Base-by-base conservation (phyloP, 345 rosid genomes). In the Pistacia atlantica region DNA sequence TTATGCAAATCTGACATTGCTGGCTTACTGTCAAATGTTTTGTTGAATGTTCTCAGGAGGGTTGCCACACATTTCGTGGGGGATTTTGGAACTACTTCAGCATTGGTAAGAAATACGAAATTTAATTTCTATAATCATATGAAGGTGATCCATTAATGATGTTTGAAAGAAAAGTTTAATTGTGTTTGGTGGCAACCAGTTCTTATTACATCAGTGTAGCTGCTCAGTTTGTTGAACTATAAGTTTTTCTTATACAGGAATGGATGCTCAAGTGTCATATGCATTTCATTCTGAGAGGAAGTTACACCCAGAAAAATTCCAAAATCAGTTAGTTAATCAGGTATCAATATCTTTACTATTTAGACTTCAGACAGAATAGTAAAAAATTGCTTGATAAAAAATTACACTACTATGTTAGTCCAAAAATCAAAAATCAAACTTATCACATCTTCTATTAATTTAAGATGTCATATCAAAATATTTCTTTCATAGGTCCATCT, bases 51-150 rank as follows among this genome's bases (percentile, higher is more conserved):
- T 72, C 60, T 76, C 92, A 88, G 93, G 92, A 83, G 63, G 93
- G 92, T 48, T 80, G 80, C 77, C 89, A 85, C 75, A 89, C 93
- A 56, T 91, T 76, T 84, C 93, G 96, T 54, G 96, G 96, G 31
- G 96, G 96, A 49, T 91, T 91, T 82, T 91, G 96, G 96, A 91
- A 91, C 83, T 91, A 91, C 78, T 91, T 91, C 84, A 89, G 96
- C 78, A 83, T 91, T 87, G 96, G 93, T 89, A 87, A 78, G 92
- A 83, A 67, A 45, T 42, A 54, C 10, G 48, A 22, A 31, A 54
- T 42, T 33, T 49, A 48, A 25, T 68, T 69, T 28, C 35, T 52
- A 28, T 16, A 51, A 20, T 69, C 59, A 69, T 12, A 28, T 51
- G 25, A 28, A 20, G 33, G 14, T 68, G 12, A 25, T 52, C 13